Conservation (phyloP, 345 rosid species). For the Gossypium longicalyx region DNA sequence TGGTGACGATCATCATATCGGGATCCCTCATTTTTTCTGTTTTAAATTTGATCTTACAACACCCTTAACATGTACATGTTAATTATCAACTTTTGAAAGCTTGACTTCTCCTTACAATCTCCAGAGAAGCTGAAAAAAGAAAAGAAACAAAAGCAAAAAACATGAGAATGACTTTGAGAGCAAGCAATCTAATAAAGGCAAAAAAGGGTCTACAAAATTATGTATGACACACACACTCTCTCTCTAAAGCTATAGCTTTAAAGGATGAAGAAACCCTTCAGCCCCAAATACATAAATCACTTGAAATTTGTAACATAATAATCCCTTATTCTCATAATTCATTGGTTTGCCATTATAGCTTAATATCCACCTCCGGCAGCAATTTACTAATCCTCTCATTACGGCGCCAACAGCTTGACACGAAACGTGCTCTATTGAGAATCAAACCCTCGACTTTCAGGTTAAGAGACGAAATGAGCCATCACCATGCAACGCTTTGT, state of each 20-base stretch:
- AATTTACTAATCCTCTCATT: too few species aligned
- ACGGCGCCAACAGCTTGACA: too few species aligned
- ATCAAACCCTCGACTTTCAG: too few species aligned
- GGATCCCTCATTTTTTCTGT: constrained; percentile 56
- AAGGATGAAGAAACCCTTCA: background rate
- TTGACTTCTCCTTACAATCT: constrained; percentile 31
- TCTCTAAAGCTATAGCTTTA: background rate
- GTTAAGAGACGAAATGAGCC: too few species aligned
- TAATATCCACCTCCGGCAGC: too few species aligned
- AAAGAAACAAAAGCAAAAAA: background rate
- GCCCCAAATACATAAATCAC: background rate
- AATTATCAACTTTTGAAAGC: constrained; percentile 25
- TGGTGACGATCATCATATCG: constrained; percentile 34
- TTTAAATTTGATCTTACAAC: constrained; percentile 24
- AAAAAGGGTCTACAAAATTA: constrained; percentile 17
- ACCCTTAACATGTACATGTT: constrained; percentile 31
- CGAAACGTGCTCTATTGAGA: too few species aligned
- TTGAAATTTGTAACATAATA: background rate
- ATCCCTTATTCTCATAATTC: background rate
- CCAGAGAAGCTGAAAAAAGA: constrained; percentile 15
- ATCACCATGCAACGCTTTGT: too few species aligned
- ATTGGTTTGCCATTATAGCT: background rate
- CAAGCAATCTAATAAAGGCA: constrained; percentile 45
- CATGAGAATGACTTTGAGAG: constrained; percentile 32
- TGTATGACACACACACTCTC: background rate